Percentiles rank a stretch among this genome's conserved stretches.
Conservation (phyloP, 257 asterid genomes). For the Datura wrightii region DNA sequence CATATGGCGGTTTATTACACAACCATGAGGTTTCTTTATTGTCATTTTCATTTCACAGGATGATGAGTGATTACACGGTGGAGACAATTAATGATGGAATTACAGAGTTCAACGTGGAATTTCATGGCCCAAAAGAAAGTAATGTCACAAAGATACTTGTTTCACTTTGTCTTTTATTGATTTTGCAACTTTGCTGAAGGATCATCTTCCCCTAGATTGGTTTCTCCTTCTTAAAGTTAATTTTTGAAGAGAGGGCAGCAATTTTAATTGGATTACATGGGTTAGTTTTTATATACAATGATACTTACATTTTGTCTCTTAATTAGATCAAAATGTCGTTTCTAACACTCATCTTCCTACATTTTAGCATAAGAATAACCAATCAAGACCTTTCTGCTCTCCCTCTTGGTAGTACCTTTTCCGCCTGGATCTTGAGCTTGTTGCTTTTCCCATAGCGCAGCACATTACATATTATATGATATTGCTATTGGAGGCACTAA, state of each 20-base stretch:
- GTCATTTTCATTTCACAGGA: constrained; percentile 52
- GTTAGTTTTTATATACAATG: background rate
- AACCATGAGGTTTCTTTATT: background rate
- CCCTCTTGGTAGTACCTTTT: background rate
- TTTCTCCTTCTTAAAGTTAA: constrained; percentile 3
- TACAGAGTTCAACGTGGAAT: constrained; percentile 82
- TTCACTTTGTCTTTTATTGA: background rate
- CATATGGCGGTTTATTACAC: background rate
- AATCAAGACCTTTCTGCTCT: background rate
- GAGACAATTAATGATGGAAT: constrained; percentile 87
- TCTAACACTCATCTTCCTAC: background rate
- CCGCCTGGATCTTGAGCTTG: background rate
- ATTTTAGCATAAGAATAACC: constrained; percentile 15
- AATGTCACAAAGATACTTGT: constrained; percentile 34
- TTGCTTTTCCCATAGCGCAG: background rate
- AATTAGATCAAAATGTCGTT: background rate
- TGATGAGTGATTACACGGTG: constrained; percentile 92
- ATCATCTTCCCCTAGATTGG: background rate
- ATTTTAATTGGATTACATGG: background rate
- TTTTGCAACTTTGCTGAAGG: background rate
- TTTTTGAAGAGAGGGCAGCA: constrained; percentile 8
- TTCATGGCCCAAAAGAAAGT: constrained; percentile 98
- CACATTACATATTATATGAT: background rate
- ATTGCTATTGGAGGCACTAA: background rate
- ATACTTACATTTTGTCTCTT: background rate